Evolutionary conservation across 2,329 filamentous ascomycete genomes (phyloP), one percentile per base, ranked within the genome.

Genomic region (Stemphylium vesicarium): DNA sequence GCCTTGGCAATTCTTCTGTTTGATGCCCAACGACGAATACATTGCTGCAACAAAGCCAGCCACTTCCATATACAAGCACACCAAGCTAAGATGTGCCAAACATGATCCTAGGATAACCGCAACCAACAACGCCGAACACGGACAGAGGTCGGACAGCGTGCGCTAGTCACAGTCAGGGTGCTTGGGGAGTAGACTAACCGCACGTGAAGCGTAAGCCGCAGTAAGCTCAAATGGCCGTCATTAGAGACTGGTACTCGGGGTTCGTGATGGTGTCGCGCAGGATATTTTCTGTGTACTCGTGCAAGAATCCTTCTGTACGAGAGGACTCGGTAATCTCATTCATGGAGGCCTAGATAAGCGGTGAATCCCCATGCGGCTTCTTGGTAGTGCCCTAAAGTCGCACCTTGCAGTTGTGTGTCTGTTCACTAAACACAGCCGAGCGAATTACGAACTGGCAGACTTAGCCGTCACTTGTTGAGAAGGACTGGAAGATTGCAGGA

Each of bases 121-220:
- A 24, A 37, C 41, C 41, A 46, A 49, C 41, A 33, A 37, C 18
- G 39, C 52, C 52, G 41, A 36, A 46, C 16, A 45, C 15, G 36
- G 35, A 57, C 65, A 56, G 22, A 59, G 62, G 57, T 65, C 63
- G 66, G 60, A 65, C 56, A 51, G 35, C 53, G 44, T 51, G 55
- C 49, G 38, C 33, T 41, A 38, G 50, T 44, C 33, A 56, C 47
- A 45, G 39, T 24, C 16, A 47, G 37, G 33, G 47, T 57, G 59
- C 47, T 58, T 39, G 55, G 33, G 33, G 29, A 8, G 33, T 48
- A 31, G 40, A 22, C 9, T 53, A 9, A 31, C 52, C 60, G 62
- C 66, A 70, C 59, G 63, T 64, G 57, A 57, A 60, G 37, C 31
- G 56, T 69, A 66, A 70, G 63, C 63, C 40, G 60, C 64, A 56